Evolutionary conservation across 306 rosid species (phyloP), one percentile per base, ranked within the genome.

Genomic region (Senna tora): DNA sequence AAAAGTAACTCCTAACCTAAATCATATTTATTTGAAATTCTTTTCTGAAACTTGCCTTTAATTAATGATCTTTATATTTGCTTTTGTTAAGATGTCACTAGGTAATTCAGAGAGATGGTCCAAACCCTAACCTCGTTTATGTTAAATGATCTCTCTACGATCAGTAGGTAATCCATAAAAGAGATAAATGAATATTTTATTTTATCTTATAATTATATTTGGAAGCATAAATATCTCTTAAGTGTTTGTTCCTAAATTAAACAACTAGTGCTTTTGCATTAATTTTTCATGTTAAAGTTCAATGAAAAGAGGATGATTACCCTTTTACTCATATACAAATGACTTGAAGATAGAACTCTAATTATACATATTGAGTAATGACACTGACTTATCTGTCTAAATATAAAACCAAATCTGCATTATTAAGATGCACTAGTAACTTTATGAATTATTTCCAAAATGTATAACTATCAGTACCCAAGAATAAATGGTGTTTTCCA

Each of bases 11-110:
- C n/a, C n/a, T n/a, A n/a, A n/a, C n/a, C n/a, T n/a, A n/a, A n/a
- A n/a, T n/a, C n/a, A n/a, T n/a, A n/a, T n/a, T 45, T 39, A 22
- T 73, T 61, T 47, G 16, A 32, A 58, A 32, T 8, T 72, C 16
- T 20, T 72, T 33, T 33, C 28, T 9, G 19, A 52, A 49, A 30
- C 4, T 19, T 36, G 39, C 19, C 51, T 49, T n/a, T n/a, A n/a
- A n/a, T 7, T 32, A 57, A 45, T 60, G 4, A 30, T 30, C 30
- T 43, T 72, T 25, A n/a, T 16, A 9, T 9, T 11, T 38, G 51
- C 30, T 51, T 28, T 62, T 14, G 62, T 6, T 11, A 45, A 9
- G 3, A 7, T 19, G 33, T 62, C 51, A 17, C 32, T 17, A 38
- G 32, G 10, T 16, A 2, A 19, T 39, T 25, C 2, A 11, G 9